Base-by-base conservation (phyloP, 805 yeast genomes). In the Brettanomyces nanus region DNA sequence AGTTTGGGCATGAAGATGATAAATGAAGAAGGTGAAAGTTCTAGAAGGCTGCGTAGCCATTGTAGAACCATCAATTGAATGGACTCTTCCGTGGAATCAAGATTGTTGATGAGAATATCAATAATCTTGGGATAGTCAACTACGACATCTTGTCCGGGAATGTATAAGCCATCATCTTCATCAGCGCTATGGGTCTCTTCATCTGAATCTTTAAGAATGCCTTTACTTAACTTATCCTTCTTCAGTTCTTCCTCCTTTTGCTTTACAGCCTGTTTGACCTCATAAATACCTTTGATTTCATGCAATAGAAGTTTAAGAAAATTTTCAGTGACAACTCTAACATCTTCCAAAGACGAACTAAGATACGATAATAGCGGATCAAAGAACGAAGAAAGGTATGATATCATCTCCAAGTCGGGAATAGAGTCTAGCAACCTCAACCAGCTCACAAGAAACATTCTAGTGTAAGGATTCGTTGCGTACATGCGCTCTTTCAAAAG, bases 391-490 rank as follows among this genome's bases (percentile, higher is more conserved):
- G 98, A 96, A 34, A 92, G 65, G 54, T 83, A 92, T 0, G 94
- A 74, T 15, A 92, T 77, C 41, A 92, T 65, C 49, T 90, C 96
- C 38, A 90, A 66, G 37, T 90, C 94, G 0, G 98, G 97, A 6
- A 89, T 85, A 9, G 92, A 86, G 58, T 90, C 92, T 35, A 92
- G 66, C n/a, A 92, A 72, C 45, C 86, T 82, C 34, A 92, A 70
- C 98, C 98, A 92, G 36, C 94, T 85, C 10, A 92, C 90, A 40
- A 92, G 64, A 52, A 92, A 92, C 63, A 86, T 81, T 46, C 96
- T 71, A 0, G 97, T 87, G 52, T 83, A 85, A 1, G 97, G 96
- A 50, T 92, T 94, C 23, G 85, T 81, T 1, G 92, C 89, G 52
- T 85, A 85, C 62, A 92, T 85, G 46, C 97, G 68, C 56, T 92